Base-by-base conservation (phyloP, 148 eudicot species). In the Vaccinium vitisidaea region DNA sequence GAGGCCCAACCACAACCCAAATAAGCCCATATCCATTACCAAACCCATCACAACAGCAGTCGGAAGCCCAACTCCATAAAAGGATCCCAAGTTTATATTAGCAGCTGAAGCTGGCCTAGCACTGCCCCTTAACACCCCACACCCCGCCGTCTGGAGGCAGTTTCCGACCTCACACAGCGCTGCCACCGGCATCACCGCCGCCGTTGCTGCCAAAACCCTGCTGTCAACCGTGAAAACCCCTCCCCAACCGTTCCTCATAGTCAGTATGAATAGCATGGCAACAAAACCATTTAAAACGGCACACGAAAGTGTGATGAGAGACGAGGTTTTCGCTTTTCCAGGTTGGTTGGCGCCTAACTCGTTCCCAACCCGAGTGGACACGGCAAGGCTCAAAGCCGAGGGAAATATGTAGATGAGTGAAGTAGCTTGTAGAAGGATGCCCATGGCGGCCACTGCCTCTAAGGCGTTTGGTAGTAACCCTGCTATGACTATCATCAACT, bases 151-250 rank as follows among this genome's bases (percentile, higher is more conserved):
- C 81, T 95, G 96, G 1, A 92, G 93, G 87, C 92, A 92, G 90
- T 95, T 95, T 16, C 96, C 98, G 12, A 95, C 89, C 88, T 95
- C 96, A 55, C 95, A 91, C 21, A 93, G 73, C 23, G 92, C 95
- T 19, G 95, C 92, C 91, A 93, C 86, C 2, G 91, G 90, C 46
- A 87, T 88, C 10, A 92, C 92, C 9, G 90, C 85, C 2, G 94
- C 92, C 2, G 89, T 83, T 36, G 91, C 39, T 13, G 87, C 86
- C 14, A 88, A 61, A 25, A 91, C 85, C 2, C 87, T 86, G 69
- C 83, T 81, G 9, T 95, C 93, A 0, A 73, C 19, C 0, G 92
- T 92, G 67, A 90, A 95, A 11, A 84, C 84, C 1, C 83, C 54
- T 6, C 89, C 96, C 98, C 96, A 95, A 2, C 80, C 50, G 27